Base-by-base conservation (phyloP, 2,329 filamentous ascomycete genomes). In the Lecanosticta acicola region DNA sequence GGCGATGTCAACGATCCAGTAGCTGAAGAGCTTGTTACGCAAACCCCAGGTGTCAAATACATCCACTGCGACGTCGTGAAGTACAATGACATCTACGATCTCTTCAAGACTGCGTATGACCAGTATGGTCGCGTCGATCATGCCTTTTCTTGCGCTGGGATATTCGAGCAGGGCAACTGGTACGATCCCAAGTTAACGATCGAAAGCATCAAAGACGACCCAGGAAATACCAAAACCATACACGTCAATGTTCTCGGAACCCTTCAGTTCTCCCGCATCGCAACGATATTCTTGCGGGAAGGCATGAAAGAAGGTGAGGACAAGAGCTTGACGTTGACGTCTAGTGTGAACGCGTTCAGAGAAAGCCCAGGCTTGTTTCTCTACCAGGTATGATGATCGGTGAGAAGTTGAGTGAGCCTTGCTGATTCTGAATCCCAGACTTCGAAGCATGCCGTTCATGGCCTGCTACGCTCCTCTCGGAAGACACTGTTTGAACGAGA, bases 331-430 rank as follows among this genome's bases (percentile, higher is more conserved):
- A 65, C 66, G 0, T 60, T 74, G 3, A 61, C 74, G 21, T 70
- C 71, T 33, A 75, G 69, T 8, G 65, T 71, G 2, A 71, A 73
- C 1, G 73, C 72, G 5, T 74, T 76, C 54, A 72, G 70, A 8
- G 71, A 74, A 32, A 67, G 68, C 3, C 71, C 74, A 0, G 71
- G 71, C 0, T 57, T 76, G 1, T 70, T 70, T 39, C 59, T 73
- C 26, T 77, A 77, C 50, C 58, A 59, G 40, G 49, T 46, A 43
- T n/a, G n/a, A n/a, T n/a, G n/a, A n/a, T n/a, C n/a, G n/a, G n/a
- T n/a, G n/a, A n/a, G n/a, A n/a, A n/a, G n/a, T n/a, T n/a, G n/a
- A n/a, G n/a, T n/a, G n/a, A n/a, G n/a, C n/a, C n/a, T n/a, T n/a
- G n/a, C n/a, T n/a, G n/a, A n/a, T n/a, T n/a, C n/a, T n/a, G n/a